These are phyloP conservation scores for Phytophthora gonapodyides DNA, from an alignment of 352 stramenopile species.

Conservation along the genomic window DNA sequence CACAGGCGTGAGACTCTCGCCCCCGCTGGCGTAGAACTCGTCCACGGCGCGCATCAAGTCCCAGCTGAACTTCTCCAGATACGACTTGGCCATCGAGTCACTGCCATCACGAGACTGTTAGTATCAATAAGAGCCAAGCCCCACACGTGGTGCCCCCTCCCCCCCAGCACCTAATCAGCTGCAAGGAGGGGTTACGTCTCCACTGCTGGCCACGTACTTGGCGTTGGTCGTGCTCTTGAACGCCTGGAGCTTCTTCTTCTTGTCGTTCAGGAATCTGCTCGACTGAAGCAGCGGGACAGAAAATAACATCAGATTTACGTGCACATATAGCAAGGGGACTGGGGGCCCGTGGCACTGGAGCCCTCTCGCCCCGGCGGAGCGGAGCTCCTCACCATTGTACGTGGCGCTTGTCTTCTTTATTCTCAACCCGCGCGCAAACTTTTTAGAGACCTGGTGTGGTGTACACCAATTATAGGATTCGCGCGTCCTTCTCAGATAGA, in stretches of 20 bases:
- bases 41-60: conserved; percentile 79
- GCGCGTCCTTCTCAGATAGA: too few species aligned
- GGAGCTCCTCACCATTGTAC: conserved; percentile 33
- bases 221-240: conserved; percentile 83
- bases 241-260: conserved; percentile 72
- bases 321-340: background rate
- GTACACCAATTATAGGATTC: too few species aligned
- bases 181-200: background rate
- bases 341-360: background rate
- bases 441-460: background rate
- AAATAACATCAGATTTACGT: background rate
- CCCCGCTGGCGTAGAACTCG: conserved; percentile 75
- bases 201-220: conserved; percentile 40
- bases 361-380: background rate
- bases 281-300: conserved; percentile 27
- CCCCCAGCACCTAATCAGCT: too few species aligned
- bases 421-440: conserved; percentile 13
- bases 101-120: conserved; percentile 27
- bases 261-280: conserved; percentile 55
- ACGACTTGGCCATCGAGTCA: conserved; percentile 70
- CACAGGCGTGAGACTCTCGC: conserved; percentile 38
- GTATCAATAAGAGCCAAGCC: background rate
- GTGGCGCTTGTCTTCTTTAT: conserved; percentile 19
- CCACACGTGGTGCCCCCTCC: too few species aligned
- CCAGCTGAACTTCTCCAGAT: conserved; percentile 82